Evolutionary conservation across 345 rosid species (phyloP), one percentile per base, ranked within the genome.

Genomic region (Durio zibethinus): DNA sequence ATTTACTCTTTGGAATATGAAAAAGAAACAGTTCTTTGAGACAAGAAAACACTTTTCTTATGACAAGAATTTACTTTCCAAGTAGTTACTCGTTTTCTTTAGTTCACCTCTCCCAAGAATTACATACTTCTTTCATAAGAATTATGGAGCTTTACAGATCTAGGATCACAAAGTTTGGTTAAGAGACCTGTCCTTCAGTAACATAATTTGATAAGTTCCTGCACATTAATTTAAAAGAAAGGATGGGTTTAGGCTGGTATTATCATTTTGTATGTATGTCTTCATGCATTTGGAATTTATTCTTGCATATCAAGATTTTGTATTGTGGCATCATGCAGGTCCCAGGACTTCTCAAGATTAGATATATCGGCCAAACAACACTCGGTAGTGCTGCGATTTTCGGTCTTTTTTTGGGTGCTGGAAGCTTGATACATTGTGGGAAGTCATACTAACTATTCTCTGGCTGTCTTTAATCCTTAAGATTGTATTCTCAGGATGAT

Each of bases 321-420:
- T 7, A 59, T 31, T 70, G 18, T 47, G 45, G 45, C 15, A 7
- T 33, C 21, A 23, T 75, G 76, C 82, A 93, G 96, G 91, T 93
- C 5, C 97, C 95, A 0, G 96, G 97, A 64, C 87, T 93, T 54
- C 72, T 91, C 85, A 95, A 95, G 89, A 84, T 93, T 8, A 90
- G 98, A 83, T 82, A 89, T 78, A 88, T 95, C 48, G 99, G 98
- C n/a, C 98, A 91, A 87, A 88, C 98, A 10, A 95, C 99, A 25
- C 27, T 95, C 0, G 93, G 96, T 8, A 93, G 96, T 65, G 98
- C 98, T 4, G 98, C 99, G 4, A 85, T 95, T 72, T 95, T 93
- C 70, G 99, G 99, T 78, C 97, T 93, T 54, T 95, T 95, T 85
- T 82, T 95, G 80, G 97, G 95, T 68, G 97, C 94, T 0, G 96